phyloP scores from a whole-genome alignment of 176 grass and related monocot species.

The Oryza coarctata region DNA sequence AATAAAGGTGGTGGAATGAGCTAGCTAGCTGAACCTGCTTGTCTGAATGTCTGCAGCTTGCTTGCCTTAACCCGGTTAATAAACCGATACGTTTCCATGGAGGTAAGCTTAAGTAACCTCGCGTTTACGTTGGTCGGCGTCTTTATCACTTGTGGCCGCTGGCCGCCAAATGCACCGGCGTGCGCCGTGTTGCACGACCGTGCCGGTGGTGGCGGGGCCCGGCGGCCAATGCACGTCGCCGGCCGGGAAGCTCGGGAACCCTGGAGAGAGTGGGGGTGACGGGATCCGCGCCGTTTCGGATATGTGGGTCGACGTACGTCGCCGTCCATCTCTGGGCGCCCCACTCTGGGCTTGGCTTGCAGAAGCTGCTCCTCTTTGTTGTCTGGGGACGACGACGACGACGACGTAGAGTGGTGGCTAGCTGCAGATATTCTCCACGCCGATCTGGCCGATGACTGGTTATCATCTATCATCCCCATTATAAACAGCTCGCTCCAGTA shows the following conservation, averaged over 20 bases:
- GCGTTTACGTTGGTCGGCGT: slow-evolving; percentile 16
- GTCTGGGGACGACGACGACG: not conserved
- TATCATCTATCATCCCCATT: not conserved
- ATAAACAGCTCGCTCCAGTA: not conserved
- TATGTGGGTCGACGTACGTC: slow-evolving; percentile 17
- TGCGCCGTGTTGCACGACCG: not conserved
- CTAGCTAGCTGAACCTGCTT: not conserved
- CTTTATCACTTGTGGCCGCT: not conserved
- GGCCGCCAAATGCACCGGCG: not conserved
- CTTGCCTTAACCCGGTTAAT: slow-evolving; percentile 10
- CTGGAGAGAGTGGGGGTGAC: not conserved
- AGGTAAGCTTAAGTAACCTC: slow-evolving; percentile 10
- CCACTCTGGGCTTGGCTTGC: slow-evolving; percentile 3
- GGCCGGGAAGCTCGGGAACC: not conserved
- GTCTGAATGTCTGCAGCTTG: not conserved
- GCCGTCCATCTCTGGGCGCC: slow-evolving; percentile 26
- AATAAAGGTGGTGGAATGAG: not conserved
- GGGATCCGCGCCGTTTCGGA: not conserved
- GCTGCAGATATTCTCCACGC: not conserved
- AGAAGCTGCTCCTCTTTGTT: not conserved
- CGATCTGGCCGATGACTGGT: not conserved
- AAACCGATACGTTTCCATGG: not conserved
- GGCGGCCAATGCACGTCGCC: not conserved
- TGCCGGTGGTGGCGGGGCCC: not conserved
- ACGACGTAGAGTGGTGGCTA: not conserved